Conservation (phyloP, 345 rosid genomes). For the Camelina hispida region DNA sequence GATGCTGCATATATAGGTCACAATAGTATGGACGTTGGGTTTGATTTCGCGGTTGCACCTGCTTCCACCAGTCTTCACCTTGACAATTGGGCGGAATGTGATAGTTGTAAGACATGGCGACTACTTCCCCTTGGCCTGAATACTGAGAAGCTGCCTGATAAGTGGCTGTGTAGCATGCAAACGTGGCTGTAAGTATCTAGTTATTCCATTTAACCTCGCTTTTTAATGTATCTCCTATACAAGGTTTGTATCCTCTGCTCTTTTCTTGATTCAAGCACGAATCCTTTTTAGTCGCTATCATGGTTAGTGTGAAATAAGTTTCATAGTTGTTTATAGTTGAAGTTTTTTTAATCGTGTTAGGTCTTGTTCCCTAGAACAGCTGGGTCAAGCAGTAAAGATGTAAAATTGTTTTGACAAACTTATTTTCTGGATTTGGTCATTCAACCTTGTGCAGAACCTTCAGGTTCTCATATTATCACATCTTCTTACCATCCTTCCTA, state of each 20-base stretch:
- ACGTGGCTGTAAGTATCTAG: constrained; percentile 77
- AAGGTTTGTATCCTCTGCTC: constrained; percentile 1
- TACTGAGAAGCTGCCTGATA: constrained; percentile 64
- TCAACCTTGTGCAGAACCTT: constrained; percentile 17
- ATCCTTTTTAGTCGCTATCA: constrained; percentile 15
- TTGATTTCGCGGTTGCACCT: constrained; percentile 45
- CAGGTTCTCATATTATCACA: constrained; percentile 2
- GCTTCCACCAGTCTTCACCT: constrained; percentile 44
- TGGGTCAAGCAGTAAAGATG: constrained; percentile 19
- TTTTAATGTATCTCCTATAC: not conserved
- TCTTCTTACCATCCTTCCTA: constrained; percentile 29
- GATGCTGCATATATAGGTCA: constrained; percentile 41
- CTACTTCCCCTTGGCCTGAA: constrained; percentile 58
- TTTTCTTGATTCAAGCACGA: constrained; percentile 19
- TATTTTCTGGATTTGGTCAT: constrained; percentile 16
- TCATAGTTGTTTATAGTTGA: constrained; percentile 20
- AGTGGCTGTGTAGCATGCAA: constrained; percentile 82
- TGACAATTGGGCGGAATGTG: constrained; percentile 71
- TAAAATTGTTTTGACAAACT: constrained; percentile 23
- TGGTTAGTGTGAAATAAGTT: constrained; percentile 28
- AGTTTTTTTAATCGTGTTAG: constrained; percentile 3
- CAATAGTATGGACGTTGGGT: constrained; percentile 35
- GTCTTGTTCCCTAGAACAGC: constrained; percentile 11
- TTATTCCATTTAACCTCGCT: not conserved
- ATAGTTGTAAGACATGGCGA: constrained; percentile 73